Evolutionary conservation across 2,329 filamentous ascomycete genomes (phyloP).

Genomic region (Sarocladium oryzae): DNA sequence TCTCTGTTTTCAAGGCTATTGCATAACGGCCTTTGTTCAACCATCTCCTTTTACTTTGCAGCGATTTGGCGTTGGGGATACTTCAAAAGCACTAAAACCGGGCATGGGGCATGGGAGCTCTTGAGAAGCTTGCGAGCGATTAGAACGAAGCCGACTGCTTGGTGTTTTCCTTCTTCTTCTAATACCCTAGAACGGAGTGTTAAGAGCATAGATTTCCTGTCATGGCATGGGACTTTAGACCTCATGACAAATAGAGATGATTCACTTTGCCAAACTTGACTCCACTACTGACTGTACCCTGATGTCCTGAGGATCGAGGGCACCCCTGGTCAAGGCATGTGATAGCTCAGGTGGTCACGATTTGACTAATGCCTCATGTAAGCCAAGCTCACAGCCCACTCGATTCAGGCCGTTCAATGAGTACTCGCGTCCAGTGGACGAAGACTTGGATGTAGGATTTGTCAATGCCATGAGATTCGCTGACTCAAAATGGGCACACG

Average conservation of each 20-base stretch:
- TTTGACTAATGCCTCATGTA: too few species aligned
- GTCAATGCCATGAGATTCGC: too few species aligned
- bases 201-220: background rate
- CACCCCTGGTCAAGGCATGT: too few species aligned
- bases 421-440: too few species aligned
- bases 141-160: background rate
- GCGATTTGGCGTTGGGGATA: conserved; percentile 4
- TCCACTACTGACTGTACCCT: background rate
- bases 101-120: background rate
- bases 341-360: too few species aligned
- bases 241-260: background rate
- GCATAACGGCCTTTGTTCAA: background rate
- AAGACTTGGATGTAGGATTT: too few species aligned
- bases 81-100: conserved; percentile 1
- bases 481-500: too few species aligned
- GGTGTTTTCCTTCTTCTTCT: background rate
- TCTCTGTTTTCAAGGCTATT: background rate
- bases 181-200: background rate
- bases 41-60: background rate
- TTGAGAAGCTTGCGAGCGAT: background rate
- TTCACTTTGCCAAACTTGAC: background rate
- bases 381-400: too few species aligned
- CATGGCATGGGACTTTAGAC: background rate
- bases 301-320: background rate
- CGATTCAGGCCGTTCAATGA: too few species aligned